Base-by-base conservation (phyloP, 1,139 yeast genomes). In the Yamadazyma mexicana region DNA sequence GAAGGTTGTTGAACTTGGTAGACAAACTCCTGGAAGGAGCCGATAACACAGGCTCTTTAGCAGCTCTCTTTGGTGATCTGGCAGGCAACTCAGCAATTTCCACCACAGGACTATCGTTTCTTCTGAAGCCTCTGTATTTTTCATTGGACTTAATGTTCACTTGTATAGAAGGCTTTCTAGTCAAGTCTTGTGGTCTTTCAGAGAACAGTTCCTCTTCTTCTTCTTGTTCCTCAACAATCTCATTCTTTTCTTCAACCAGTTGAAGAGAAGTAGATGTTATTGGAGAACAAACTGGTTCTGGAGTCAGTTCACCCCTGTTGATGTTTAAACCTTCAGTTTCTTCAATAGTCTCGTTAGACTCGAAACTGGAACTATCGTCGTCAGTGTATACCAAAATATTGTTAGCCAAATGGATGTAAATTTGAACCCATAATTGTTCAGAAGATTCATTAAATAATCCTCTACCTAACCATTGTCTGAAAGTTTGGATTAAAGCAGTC, bases 61-160 rank as follows among this genome's bases (percentile, higher is more conserved):
- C 29, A 30, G 22, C 28, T 46, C 53, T 48, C 34, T 24, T 49
- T 37, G 54, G 48, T 18, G 53, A 48, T 43, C 52, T 49, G 5
- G 34, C 9, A n/a, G 45, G 42, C 17, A 42, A 27, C 4, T 15
- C 28, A 12, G 18, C 51, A 27, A 52, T 47, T 35, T 49, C 51
- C 34, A 58, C 59, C 25, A 54, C 48, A 28, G 57, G 55, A 5
- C 58, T 45, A 33, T 49, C 57, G 39, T 64, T 61, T 58, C 77
- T 65, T 61, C 77, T 69, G 55, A 72, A 72, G 1, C 77, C 77
- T 44, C 56, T 62, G 51, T 72, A 72, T 47, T 69, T 72, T 26
- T 63, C 69, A 34, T 49, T 49, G 8, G 51, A 45, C 35, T 42
- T 47, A 29, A 50, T 41, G 38, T 49, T 40, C n/a, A 50, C 39